These are phyloP conservation scores for Setomelanomma holmii DNA, from an alignment of 2,329 filamentous ascomycete genomes.

Conservation along the genomic window DNA sequence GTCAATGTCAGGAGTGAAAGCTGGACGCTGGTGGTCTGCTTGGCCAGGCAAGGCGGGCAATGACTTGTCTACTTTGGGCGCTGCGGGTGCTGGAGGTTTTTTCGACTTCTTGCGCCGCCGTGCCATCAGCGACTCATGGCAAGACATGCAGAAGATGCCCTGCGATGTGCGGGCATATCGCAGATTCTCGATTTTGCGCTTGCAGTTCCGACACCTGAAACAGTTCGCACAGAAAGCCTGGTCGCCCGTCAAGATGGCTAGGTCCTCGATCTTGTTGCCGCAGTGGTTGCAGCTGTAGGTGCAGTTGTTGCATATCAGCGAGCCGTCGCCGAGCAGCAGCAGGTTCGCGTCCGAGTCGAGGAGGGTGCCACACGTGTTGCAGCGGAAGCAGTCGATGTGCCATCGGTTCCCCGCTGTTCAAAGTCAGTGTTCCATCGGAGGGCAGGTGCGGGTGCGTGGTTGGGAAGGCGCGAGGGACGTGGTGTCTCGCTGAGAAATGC, in stretches of 20 bases:
- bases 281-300: constrained; percentile 98
- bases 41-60: constrained; percentile 83
- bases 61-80: constrained; percentile 83
- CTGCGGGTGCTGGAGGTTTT: constrained; percentile 43
- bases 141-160: constrained; percentile 99
- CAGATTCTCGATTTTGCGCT: constrained; percentile 97
- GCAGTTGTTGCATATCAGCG: constrained; percentile 98
- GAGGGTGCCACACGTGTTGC: constrained; percentile 91
- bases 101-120: constrained; percentile 86
- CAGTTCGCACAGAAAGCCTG: constrained; percentile 98
- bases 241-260: constrained; percentile 95
- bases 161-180: constrained; percentile 97
- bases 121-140: constrained; percentile 96
- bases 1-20: constrained; percentile 65
- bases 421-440: constrained; percentile 31
- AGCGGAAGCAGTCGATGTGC: constrained; percentile 99
- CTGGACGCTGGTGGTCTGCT: constrained; percentile 66
- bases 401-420: constrained; percentile 86
- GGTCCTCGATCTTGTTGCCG: constrained; percentile 95
- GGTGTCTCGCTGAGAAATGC: constrained; percentile 44
- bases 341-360: constrained; percentile 99
- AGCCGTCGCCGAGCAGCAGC: constrained; percentile 94
- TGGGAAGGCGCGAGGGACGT: constrained; percentile 20
- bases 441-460: constrained; percentile 4
- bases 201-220: constrained; percentile 97